Evolutionary conservation across 352 stramenopile species (phyloP), one percentile per base, ranked within the genome.

Genomic region (Elongisporangium prolatum): DNA sequence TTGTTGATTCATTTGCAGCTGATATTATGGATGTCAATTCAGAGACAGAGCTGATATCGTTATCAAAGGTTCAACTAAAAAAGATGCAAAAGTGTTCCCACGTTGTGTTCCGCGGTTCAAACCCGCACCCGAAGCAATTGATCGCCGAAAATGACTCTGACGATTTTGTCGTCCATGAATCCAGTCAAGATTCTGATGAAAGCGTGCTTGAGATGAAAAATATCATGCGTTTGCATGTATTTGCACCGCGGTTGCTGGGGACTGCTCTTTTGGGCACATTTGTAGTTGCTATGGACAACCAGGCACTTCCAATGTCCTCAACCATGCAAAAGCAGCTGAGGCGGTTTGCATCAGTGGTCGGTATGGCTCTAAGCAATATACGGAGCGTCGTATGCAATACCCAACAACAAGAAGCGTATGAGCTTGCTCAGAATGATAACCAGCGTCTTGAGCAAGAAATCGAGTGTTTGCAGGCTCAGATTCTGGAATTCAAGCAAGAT

Each of bases 161-260:
- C 25, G 24, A 50, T 25, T 14, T 13, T 10, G 7, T 7, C 0
- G 21, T 21, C n/a, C 52, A 18, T 8, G 20, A 40, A 24, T 10
- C 21, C 51, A 34, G 11, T 13, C 11, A 16, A 25, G 7, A 38
- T 3, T 20, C 21, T 18, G 20, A 25, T n/a, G n/a, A n/a, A 3
- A 21, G 54, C 9, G 38, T 34, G 4, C 50, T 67, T 1, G 52
- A 60, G 21, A 54, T 67, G 50, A 50, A 59, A 56, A 67, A 60
- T n/a, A 17, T 64, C 17, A 5, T 67, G 57, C 50, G 28, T 6
- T n/a, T 67, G 14, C 56, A 40, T 8, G 47, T 67, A 11, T 60
- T 59, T 40, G 38, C 61, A 0, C 40, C 56, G 10, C 28, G 21
- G 7, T 11, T 18, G 8, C 21, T 10, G 10, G 44, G 37, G 3